phyloP scores from a whole-genome alignment of 1,284 basidiomycete species.

The Mycena citricolor region DNA sequence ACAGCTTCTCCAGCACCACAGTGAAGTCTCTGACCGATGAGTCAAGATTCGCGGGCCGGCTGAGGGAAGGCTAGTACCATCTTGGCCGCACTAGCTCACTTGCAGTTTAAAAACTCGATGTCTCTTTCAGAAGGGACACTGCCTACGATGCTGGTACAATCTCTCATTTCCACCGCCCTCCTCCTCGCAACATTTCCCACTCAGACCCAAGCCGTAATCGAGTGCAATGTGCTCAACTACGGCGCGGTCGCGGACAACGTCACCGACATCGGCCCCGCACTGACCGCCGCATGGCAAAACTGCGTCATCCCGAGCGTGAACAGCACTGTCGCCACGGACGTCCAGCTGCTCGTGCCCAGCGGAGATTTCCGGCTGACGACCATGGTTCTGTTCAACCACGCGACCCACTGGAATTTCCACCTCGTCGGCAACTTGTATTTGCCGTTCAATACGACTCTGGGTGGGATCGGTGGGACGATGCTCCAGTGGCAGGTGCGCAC shows the following conservation, averaged over 20 bases:
- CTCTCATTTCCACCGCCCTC: no score
- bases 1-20: no score
- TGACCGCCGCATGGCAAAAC: constrained; percentile 20
- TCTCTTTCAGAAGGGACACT: no score
- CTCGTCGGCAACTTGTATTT: constrained; percentile 24
- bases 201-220: constrained; percentile 21
- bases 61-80: no score
- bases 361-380: constrained; percentile 23
- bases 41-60: no score
- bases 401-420: constrained; percentile 24
- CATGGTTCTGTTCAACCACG: constrained; percentile 23
- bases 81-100: no score
- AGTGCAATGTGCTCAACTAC: constrained; percentile 27
- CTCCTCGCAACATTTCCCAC: no score
- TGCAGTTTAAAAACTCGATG: no score
- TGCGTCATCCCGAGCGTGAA: constrained; percentile 23
- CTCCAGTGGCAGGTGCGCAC: constrained; percentile 22
- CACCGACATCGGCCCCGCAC: constrained; percentile 27
- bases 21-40: no score
- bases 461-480: constrained; percentile 26
- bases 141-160: no score
- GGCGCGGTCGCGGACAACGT: constrained; percentile 28
- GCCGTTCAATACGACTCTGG: constrained; percentile 19
- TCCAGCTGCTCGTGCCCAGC: constrained; percentile 23
- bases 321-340: constrained; percentile 18